Conservation (phyloP, 1,284 basidiomycete genomes). For the Ustilago cynodontis region DNA sequence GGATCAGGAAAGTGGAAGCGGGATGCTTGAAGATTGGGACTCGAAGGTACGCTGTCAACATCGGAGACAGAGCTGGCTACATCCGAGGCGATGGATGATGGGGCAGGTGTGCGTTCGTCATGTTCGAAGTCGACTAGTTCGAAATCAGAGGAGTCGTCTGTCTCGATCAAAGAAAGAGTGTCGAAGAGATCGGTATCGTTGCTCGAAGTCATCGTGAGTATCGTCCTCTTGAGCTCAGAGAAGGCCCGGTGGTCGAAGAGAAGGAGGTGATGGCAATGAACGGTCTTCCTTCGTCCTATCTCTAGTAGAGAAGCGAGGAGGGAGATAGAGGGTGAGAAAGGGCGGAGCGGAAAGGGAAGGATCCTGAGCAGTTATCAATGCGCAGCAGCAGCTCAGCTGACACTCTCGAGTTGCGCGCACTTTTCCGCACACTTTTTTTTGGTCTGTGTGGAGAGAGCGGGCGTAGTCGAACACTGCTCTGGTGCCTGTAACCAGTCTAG, state of each 20-base stretch:
- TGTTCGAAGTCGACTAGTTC: slow-evolving; percentile 38
- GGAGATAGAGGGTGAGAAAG: neutral
- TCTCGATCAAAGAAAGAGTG: slow-evolving; percentile 28
- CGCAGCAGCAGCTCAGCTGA: neutral
- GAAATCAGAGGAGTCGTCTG: slow-evolving; percentile 33
- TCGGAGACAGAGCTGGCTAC: slow-evolving; percentile 25
- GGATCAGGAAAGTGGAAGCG: slow-evolving; percentile 45
- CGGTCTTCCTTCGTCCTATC: neutral
- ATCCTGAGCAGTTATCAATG: slow-evolving; percentile 8
- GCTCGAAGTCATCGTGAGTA: slow-evolving; percentile 25
- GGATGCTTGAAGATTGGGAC: slow-evolving; percentile 30
- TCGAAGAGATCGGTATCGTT: slow-evolving; percentile 37
- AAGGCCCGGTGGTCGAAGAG: neutral
- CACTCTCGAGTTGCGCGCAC: neutral
- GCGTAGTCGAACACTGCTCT: neutral
- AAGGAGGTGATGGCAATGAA: neutral
- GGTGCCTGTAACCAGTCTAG: neutral
- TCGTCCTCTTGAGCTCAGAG: neutral
- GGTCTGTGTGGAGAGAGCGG: slow-evolving; percentile 9
- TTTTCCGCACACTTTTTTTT: neutral
- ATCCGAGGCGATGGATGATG: slow-evolving; percentile 24
- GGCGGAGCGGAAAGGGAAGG: neutral
- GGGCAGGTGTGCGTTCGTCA: slow-evolving; percentile 17
- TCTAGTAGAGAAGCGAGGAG: neutral
- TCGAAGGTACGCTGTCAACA: slow-evolving; percentile 11